Evolutionary conservation across 768 basidiomycete species (phyloP).

Genomic region (Agrocybe praecox): DNA sequence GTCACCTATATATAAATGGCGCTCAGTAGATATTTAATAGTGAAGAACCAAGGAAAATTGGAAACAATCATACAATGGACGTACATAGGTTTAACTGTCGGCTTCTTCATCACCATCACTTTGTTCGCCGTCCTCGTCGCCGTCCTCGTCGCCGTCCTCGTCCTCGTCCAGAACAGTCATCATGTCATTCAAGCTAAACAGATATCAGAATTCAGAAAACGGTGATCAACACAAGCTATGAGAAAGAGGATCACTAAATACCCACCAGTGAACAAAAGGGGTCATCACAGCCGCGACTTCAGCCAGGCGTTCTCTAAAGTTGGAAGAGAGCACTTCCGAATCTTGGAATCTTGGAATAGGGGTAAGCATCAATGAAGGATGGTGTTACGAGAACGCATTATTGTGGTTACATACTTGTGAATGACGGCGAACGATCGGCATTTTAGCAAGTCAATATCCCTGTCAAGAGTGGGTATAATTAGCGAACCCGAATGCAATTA

Average conservation of each 20-base stretch:
- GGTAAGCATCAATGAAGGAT: neutral
- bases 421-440: slow-evolving; percentile 77
- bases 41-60: no score
- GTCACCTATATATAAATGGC: no score
- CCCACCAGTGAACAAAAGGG: slow-evolving; percentile 83
- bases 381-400: neutral
- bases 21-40: no score
- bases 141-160: slow-evolving; percentile 25
- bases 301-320: slow-evolving; percentile 67
- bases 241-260: neutral
- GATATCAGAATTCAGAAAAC: slow-evolving; percentile 1
- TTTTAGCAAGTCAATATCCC: slow-evolving; percentile 92
- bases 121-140: slow-evolving; percentile 22
- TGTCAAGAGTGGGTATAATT: slow-evolving; percentile 23
- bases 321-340: slow-evolving; percentile 63
- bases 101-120: neutral
- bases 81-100: neutral
- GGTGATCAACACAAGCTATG: neutral
- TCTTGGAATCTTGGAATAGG: slow-evolving; percentile 63
- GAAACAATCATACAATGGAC: neutral
- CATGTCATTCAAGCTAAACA: slow-evolving; percentile 67
- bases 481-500: neutral
- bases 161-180: slow-evolving; percentile 52
- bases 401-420: slow-evolving; percentile 47
- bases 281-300: slow-evolving; percentile 55